Evolutionary conservation across 1,139 yeast species (phyloP).

Genomic region (Yamadazyma friedrichii): DNA sequence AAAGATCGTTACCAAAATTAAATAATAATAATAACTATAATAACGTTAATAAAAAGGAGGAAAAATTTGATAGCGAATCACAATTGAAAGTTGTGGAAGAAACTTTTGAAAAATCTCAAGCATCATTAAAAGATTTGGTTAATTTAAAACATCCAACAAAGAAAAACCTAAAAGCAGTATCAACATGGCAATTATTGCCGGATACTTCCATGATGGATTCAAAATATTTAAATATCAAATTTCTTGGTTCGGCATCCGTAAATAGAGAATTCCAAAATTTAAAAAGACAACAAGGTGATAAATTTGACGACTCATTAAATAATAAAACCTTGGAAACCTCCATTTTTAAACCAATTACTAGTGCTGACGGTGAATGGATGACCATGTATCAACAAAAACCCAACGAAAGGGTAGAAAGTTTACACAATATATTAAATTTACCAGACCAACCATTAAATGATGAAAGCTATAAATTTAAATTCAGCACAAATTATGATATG

Average conservation of each 20-base stretch:
- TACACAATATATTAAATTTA: slow-evolving; percentile 50
- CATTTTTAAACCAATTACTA: slow-evolving; percentile 70
- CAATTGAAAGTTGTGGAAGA: slow-evolving; percentile 71
- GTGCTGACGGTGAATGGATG: slow-evolving; percentile 81
- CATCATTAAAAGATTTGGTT: slow-evolving; percentile 43
- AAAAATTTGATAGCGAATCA: slow-evolving; percentile 53
- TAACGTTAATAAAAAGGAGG: slow-evolving; percentile 14
- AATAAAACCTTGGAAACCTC: slow-evolving; percentile 56
- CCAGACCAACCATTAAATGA: slow-evolving; percentile 44
- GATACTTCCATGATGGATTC: slow-evolving; percentile 88
- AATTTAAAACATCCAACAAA: slow-evolving; percentile 73
- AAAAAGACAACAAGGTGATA: slow-evolving; percentile 37
- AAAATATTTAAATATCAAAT: slow-evolving; percentile 66
- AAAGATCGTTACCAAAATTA: slow-evolving; percentile 27
- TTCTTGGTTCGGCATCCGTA: slow-evolving; percentile 77
- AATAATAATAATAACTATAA: slow-evolving; percentile 7
- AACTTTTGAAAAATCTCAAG: slow-evolving; percentile 65
- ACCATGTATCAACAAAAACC: slow-evolving; percentile 56
- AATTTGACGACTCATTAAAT: slow-evolving; percentile 40
- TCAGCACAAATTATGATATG: slow-evolving; percentile 80
- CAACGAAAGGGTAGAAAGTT: slow-evolving; percentile 22
- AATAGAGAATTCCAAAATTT: slow-evolving; percentile 34
- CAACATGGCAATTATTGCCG: slow-evolving; percentile 80
- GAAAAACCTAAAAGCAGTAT: slow-evolving; percentile 70
- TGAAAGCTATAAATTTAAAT: slow-evolving; percentile 52